Base-by-base conservation (phyloP, 202 grass and related monocot genomes). In the Eragrostis tef region DNA sequence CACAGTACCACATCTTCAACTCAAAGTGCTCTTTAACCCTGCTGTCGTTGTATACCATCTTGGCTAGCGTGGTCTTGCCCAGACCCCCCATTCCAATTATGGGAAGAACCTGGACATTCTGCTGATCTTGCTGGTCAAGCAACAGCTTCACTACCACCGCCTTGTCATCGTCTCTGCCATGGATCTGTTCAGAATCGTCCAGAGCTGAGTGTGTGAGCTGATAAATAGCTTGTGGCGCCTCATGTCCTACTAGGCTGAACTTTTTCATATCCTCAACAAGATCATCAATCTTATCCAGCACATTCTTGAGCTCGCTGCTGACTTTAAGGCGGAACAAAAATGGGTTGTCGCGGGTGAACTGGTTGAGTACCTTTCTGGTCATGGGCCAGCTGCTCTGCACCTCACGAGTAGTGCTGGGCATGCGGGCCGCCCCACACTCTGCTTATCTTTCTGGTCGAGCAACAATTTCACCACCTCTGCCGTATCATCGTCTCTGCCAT, bases 11-110 rank as follows among this genome's bases (percentile, higher is more conserved):
- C 34, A 81, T 59, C 29, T 2, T 51, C 12, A 39, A 20, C 24
- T 81, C 64, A 69, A 70, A 81, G 53, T 54, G 63, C 0, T 81
- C 6, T n/a, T 42, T 34, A 21, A 81, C 34, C 20, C 5, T 81
- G 31, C 3, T 0, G 39, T 81, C 51, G 0, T 58, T 56, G 11
- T 43, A 81, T 19, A 81, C 36, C 48, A 81, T 39, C 42, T 60
- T 53, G 3, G 49, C 50, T 5, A 81, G 22, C 42, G 16, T 15
- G 8, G 66, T 58, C 31, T 74, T 74, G 1, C 71, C 71, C 16
- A 74, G 11, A n/a, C 78, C 78, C 4, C 49, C 78, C 64, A 80
- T 68, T 2, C 78, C 78, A 0, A 70, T 43, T 9, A 80, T 44
- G 0, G 78, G 34, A 5, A 80, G 9, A 2, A 80, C 78, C 6